phyloP scores from a whole-genome alignment of 139 green algal species.

The Tetradesmus obliquus region DNA sequence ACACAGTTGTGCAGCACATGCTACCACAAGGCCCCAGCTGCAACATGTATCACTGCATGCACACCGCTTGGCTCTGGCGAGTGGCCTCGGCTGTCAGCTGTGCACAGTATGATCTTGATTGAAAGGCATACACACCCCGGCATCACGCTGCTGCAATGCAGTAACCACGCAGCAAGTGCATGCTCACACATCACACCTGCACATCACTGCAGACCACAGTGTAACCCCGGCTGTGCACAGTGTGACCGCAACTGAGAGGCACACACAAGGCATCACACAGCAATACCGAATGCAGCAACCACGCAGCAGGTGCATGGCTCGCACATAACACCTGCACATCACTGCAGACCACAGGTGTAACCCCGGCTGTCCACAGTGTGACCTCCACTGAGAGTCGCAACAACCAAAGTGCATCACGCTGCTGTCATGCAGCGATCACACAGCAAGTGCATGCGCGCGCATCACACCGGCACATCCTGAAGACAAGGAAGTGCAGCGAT shows the following conservation, averaged over 20 bases:
- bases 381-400: no score
- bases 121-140: neutral
- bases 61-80: no score
- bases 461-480: no score
- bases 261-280: constrained; percentile 34
- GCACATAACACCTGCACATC: constrained; percentile 62
- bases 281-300: constrained; percentile 58
- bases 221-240: neutral
- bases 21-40: neutral
- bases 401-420: no score
- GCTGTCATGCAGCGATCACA: no score
- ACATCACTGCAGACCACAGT: neutral
- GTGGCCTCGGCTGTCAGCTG: no score
- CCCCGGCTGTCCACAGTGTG: no score
- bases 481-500: neutral
- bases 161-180: neutral
- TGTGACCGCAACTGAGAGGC: no score
- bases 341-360: no score
- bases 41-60: neutral
- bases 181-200: neutral
- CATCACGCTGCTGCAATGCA: neutral
- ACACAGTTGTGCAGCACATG: neutral
- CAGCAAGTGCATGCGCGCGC: no score
- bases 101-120: no score
- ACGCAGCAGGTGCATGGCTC: constrained; percentile 5